Base-by-base conservation (phyloP, 1,139 yeast genomes). In the Debaryomyces sp. region DNA sequence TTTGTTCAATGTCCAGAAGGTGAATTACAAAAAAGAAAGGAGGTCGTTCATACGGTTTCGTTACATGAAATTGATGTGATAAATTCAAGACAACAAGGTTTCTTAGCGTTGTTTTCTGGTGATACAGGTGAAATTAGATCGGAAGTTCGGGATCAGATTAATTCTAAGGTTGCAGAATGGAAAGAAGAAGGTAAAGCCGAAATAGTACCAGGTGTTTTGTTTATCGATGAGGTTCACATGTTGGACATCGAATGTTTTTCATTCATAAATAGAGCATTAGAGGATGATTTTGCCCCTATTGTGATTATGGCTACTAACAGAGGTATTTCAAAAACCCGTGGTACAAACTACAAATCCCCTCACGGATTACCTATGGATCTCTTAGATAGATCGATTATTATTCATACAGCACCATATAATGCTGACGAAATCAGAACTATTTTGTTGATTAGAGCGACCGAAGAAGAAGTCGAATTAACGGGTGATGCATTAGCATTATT, bases 1-100 rank as follows among this genome's bases (percentile, higher is more conserved):
- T 95, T 94, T 68, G 96, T 95, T 45, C 97, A 94, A 69, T 90
- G 97, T 67, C 99, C 99, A 30, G 98, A 94, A 68, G 99, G 99
- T 44, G 99, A 95, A 75, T 79, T 95, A 63, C 99, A 95, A 72
- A 89, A 89, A 63, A 84, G 98, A 61, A 90, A 89, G 64, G 96
- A 92, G 64, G 96, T 91, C 13, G 96, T 91, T 17, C 99, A 95
- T 71, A 92, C 97, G 0, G 97, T 95, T 9, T 89, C 97, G 3
- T 76, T 95, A 56, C 99, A 95, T 70, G 99, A 95, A 69, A 94
- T 95, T 61, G 99, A 95, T 69, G 99, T 95, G 48, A 94, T 94
- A 68, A 95, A 95, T 71, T 91, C 98, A 13, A 85, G 99, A 68
- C 92, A 96, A 43, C 99, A 95, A 70, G 99, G 99, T 13, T 94